Evolutionary conservation across 805 yeast genomes (phyloP).

Genomic region (Yarrowia sp.): DNA sequence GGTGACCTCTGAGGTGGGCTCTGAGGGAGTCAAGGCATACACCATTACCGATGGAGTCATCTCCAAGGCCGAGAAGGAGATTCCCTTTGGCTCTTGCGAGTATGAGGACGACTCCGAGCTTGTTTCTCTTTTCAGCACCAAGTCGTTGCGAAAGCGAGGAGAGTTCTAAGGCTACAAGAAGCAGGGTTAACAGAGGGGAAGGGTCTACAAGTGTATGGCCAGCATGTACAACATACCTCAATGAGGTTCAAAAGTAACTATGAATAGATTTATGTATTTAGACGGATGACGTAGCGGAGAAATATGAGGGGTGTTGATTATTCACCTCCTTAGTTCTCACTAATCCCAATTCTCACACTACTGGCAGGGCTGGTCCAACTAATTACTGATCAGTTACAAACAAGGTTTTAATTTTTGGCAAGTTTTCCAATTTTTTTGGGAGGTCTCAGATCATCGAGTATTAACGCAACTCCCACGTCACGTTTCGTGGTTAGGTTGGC

Average conservation of each 20-base stretch:
- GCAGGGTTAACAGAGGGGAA: slow-evolving; percentile 20
- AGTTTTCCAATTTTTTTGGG: not conserved
- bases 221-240: slow-evolving; percentile 24
- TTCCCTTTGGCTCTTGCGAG: slow-evolving; percentile 43
- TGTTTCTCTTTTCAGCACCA: slow-evolving; percentile 59
- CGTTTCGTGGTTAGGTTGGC: slow-evolving; percentile 11
- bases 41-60: slow-evolving; percentile 42
- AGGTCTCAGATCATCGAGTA: not conserved
- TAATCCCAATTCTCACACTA: no score
- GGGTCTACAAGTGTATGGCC: not conserved
- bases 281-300: not conserved
- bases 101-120: slow-evolving; percentile 51
- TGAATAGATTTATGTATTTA: slow-evolving; percentile 24
- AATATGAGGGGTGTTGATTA: not conserved
- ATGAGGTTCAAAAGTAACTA: slow-evolving; percentile 17
- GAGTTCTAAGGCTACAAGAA: slow-evolving; percentile 50
- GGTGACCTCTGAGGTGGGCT: slow-evolving; percentile 41
- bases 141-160: slow-evolving; percentile 65
- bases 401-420: no score
- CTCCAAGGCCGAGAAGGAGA: slow-evolving; percentile 43
- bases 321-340: no score
- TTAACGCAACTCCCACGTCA: not conserved
- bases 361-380: no score
- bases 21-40: slow-evolving; percentile 45
- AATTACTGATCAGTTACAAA: no score